A percentile compares a stretch with the other conserved stretches of the same genome.
Evolutionary conservation across 2,329 filamentous ascomycete genomes (phyloP).

Genomic region (Clonostachys solani): DNA sequence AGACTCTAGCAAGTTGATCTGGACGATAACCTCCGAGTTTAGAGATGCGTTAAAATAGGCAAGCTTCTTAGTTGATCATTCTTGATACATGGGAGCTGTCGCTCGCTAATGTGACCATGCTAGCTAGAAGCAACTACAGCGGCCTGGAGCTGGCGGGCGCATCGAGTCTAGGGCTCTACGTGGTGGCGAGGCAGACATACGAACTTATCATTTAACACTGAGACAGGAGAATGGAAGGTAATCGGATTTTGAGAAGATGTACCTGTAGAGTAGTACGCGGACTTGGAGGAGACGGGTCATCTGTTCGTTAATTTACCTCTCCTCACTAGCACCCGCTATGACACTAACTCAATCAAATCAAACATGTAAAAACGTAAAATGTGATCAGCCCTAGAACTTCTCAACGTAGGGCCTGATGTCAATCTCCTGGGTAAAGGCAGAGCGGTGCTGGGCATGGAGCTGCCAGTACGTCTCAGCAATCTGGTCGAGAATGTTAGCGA

Average conservation of each 20-base stretch:
- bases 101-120: slow-evolving; percentile 67
- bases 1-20: slow-evolving; percentile 65
- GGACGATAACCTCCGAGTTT: slow-evolving; percentile 66
- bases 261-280: not conserved
- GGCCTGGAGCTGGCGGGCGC: slow-evolving; percentile 32
- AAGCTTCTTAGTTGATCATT: slow-evolving; percentile 62
- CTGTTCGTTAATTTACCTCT: no score
- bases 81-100: slow-evolving; percentile 67
- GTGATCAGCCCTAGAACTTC: slow-evolving; percentile 1
- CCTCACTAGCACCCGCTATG: no score
- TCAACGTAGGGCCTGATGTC: slow-evolving; percentile 60
- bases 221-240: slow-evolving; percentile 13
- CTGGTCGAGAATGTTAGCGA: slow-evolving; percentile 29
- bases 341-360: no score
- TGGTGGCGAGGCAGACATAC: slow-evolving; percentile 31
- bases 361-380: not conserved
- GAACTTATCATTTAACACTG: slow-evolving; percentile 45
- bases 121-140: slow-evolving; percentile 52
- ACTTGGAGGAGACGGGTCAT: no score
- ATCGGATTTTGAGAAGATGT: slow-evolving; percentile 16
- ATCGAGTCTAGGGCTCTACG: slow-evolving; percentile 53
- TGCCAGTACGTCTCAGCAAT: slow-evolving; percentile 87
- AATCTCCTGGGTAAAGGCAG: slow-evolving; percentile 77
- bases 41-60: slow-evolving; percentile 63
- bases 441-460: slow-evolving; percentile 74